phyloP scores from a whole-genome alignment of 1,284 basidiomycete species.

The Bjerkandera adusta region DNA sequence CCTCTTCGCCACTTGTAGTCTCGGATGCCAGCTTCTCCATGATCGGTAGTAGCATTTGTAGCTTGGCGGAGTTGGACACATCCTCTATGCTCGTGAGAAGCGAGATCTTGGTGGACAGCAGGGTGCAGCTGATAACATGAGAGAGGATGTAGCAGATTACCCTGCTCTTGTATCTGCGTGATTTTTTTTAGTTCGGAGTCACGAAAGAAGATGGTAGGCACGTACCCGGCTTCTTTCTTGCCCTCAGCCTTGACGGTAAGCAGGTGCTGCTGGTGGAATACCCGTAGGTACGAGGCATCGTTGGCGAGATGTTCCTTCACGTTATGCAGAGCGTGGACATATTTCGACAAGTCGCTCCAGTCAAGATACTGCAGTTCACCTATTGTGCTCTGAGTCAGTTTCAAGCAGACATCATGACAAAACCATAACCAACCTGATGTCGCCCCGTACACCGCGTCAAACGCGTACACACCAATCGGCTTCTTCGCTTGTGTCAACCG shows the following conservation, averaged over 20 bases:
- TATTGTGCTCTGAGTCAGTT: constrained; percentile 24
- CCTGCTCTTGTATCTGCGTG: constrained; percentile 66
- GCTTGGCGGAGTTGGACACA: constrained; percentile 65
- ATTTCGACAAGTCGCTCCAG: constrained; percentile 66
- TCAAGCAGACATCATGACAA: neutral
- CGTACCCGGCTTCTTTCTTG: constrained; percentile 66
- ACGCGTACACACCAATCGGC: constrained; percentile 69
- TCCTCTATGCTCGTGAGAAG: constrained; percentile 60
- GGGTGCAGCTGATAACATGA: constrained; percentile 68
- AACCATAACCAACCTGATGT: constrained; percentile 50
- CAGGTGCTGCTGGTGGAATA: constrained; percentile 66
- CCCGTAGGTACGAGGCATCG: constrained; percentile 62
- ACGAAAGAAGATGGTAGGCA: constrained; percentile 14
- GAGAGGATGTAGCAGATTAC: constrained; percentile 82
- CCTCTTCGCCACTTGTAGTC: constrained; percentile 29
- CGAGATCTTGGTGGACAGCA: constrained; percentile 47
- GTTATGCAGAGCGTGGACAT: constrained; percentile 56
- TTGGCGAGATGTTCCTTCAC: constrained; percentile 64
- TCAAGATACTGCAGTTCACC: constrained; percentile 80
- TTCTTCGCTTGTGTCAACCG: constrained; percentile 41
- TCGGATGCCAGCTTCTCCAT: constrained; percentile 42
- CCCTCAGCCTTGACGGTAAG: constrained; percentile 45
- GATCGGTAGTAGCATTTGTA: constrained; percentile 62
- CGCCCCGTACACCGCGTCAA: constrained; percentile 80
- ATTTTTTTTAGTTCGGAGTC: constrained; percentile 7